Evolutionary conservation across 1,284 basidiomycete species (phyloP), one percentile per base, ranked within the genome.

Genomic region (Naganishia sp.): DNA sequence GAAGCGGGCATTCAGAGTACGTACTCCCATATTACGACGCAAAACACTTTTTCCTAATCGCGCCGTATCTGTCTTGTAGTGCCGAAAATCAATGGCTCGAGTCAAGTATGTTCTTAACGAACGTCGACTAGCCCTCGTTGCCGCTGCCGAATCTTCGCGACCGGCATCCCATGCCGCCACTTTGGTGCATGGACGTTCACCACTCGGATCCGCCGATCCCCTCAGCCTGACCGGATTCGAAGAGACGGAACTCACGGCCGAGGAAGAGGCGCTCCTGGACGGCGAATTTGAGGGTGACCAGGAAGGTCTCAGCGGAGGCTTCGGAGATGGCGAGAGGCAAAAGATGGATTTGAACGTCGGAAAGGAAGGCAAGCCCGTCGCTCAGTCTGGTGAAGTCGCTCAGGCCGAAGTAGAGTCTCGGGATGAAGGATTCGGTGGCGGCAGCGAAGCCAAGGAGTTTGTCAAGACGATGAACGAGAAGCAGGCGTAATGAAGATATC

Each of bases 31-130:
- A 75, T 74, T 28, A 51, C 46, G 60, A 23, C 54, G 65, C 67
- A 69, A 70, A 32, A 31, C 49, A 25, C 32, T 25, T 25, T 32
- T 9, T 64, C 41, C 58, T n/a, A n/a, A 31, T 25, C 39, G n/a
- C 28, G 45, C 39, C 35, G 21, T 15, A 3, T 28, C 18, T 39
- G 31, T 4, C 57, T 17, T 39, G 5, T 74, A 97, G 94, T 89
- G 88, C 76, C 89, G 90, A 55, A 96, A 94, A 81, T 89, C 91
- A n/a, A 96, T 97, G 92, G 92, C 92, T 23, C 87, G 92, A 50
- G 94, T 98, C 80, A 99, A 99, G 79, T 88, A 87, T 70, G 88
- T 98, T 17, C 82, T 98, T 63, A 94, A 94, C 75, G 95, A 99
- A 77, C 88, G 95, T 51, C 85, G 93, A 49, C 79, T 93, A 17